These are phyloP conservation scores for Cryphonectria nitschkei DNA, from an alignment of 2,329 filamentous ascomycete species.

Conservation along the genomic window DNA sequence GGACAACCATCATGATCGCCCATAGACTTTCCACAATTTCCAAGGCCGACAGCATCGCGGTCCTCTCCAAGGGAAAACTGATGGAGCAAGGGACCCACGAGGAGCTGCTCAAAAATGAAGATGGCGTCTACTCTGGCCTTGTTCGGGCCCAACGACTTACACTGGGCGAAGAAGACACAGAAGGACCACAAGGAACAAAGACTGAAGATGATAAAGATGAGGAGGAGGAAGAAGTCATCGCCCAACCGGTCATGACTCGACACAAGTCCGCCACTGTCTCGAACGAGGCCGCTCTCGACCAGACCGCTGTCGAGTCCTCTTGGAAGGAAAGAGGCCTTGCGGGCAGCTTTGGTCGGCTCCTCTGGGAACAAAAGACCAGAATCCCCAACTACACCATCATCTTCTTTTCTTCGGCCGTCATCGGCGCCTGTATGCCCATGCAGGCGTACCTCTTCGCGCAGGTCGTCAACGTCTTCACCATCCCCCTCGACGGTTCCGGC, in stretches of 20 bases:
- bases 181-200: conserved; percentile 36
- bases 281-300: conserved; percentile 37
- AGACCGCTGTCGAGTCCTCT: conserved; percentile 20
- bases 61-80: conserved; percentile 71
- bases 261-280: conserved; percentile 49
- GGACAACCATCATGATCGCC: conserved; percentile 69
- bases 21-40: conserved; percentile 76
- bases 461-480: conserved; percentile 55
- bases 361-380: conserved; percentile 58
- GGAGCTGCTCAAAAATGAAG: conserved; percentile 62
- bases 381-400: conserved; percentile 56
- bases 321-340: conserved; percentile 49
- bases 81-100: conserved; percentile 79
- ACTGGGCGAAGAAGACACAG: conserved; percentile 46
- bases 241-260: conserved; percentile 44
- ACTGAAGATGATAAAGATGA: conserved; percentile 44
- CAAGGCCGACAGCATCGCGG: conserved; percentile 78
- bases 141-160: conserved; percentile 66
- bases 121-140: conserved; percentile 68
- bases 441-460: conserved; percentile 52
- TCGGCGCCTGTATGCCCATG: conserved; percentile 17
- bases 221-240: conserved; percentile 45
- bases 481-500: conserved; percentile 37
- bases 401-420: conserved; percentile 45
- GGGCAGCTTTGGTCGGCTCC: conserved; percentile 57